phyloP scores from a whole-genome alignment of 2,329 filamentous ascomycete species.

The Colletotrichum plurivorum region DNA sequence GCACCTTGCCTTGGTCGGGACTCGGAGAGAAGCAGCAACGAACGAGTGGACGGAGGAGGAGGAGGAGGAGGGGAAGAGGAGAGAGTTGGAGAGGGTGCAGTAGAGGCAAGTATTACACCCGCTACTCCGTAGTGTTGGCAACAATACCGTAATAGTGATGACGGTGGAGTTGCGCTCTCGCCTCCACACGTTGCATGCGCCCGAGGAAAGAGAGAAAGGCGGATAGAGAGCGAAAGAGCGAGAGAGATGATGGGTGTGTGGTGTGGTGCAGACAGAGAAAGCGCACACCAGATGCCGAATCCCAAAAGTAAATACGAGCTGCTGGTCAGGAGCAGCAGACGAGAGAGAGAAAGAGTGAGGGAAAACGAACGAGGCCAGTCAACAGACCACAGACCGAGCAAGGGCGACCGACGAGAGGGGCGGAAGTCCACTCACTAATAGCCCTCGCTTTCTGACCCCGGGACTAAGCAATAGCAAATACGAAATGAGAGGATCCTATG shows the following conservation, averaged over 20 bases:
- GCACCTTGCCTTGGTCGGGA: conserved; percentile 21
- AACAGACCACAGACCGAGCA: conserved; percentile 1
- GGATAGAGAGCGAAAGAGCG: neutral
- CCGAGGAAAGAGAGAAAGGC: neutral
- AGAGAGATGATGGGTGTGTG: neutral
- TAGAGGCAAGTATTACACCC: no score
- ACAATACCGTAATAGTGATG: conserved; percentile 9
- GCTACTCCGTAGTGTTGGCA: no score
- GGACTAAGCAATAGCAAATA: conserved; percentile 19
- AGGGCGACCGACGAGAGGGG: conserved; percentile 14
- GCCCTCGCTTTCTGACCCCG: neutral
- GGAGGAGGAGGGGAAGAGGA: neutral
- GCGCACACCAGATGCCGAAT: conserved; percentile 11
- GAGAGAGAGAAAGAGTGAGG: neutral
- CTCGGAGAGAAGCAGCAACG: conserved; percentile 7
- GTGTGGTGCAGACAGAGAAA: conserved; percentile 6
- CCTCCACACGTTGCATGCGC: conserved; percentile 8
- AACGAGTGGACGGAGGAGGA: neutral
- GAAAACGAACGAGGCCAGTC: conserved; percentile 15
- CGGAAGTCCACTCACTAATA: conserved; percentile 31
- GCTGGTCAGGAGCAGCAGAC: conserved; percentile 19
- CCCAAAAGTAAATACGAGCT: conserved; percentile 33
- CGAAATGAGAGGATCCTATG: conserved; percentile 3
- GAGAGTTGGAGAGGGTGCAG: no score
- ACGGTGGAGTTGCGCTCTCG: conserved; percentile 33